Evolutionary conservation across 306 rosid genomes (phyloP).

Genomic region (Vachellia collinsii): DNA sequence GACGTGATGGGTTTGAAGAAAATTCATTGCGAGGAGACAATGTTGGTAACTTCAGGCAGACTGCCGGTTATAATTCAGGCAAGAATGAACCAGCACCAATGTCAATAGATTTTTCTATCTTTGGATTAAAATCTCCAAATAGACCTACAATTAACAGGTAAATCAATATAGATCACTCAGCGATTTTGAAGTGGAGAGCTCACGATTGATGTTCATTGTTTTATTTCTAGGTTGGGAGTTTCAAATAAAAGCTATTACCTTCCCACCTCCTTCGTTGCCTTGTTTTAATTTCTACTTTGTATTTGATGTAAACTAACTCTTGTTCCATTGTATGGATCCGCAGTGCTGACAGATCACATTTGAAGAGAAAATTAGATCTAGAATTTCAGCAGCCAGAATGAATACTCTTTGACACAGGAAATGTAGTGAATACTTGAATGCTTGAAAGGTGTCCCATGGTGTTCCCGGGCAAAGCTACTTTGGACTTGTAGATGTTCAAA

Average conservation of each 20-base stretch:
- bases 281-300: slow-evolving; percentile 17
- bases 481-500: slow-evolving; percentile 35
- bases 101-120: slow-evolving; percentile 92
- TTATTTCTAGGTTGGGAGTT: not conserved
- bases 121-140: slow-evolving; percentile 86
- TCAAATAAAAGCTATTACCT: no score
- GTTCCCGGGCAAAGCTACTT: slow-evolving; percentile 39
- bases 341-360: slow-evolving; percentile 94
- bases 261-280: no score
- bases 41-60: slow-evolving; percentile 54
- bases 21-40: slow-evolving; percentile 57
- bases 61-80: slow-evolving; percentile 64
- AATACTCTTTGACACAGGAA: slow-evolving; percentile 42
- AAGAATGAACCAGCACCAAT: slow-evolving; percentile 70
- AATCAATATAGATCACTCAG: slow-evolving; percentile 1
- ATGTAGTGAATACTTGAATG: slow-evolving; percentile 20
- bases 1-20: slow-evolving; percentile 76
- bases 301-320: slow-evolving; percentile 17
- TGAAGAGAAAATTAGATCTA: slow-evolving; percentile 91
- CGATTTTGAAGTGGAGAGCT: slow-evolving; percentile 13
- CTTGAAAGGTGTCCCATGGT: slow-evolving; percentile 10
- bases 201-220: not conserved
- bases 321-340: slow-evolving; percentile 39
- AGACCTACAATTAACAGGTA: slow-evolving; percentile 98
- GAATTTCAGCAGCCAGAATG: slow-evolving; percentile 81